These are phyloP conservation scores for Allantophomopsis lycopodina DNA, from an alignment of 2,329 filamentous ascomycete species.

Conservation along the genomic window DNA sequence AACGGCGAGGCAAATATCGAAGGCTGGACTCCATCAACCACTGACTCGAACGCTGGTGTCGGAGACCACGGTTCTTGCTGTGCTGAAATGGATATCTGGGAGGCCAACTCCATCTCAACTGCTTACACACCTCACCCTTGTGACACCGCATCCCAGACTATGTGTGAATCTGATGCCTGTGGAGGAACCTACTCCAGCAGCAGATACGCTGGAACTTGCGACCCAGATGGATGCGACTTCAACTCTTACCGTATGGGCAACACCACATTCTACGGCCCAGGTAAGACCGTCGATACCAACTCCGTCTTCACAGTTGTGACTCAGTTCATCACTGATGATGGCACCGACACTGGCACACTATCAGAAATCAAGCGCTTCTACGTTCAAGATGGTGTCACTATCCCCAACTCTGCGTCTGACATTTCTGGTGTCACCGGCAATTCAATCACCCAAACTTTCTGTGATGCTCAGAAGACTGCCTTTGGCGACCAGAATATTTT, in stretches of 20 bases:
- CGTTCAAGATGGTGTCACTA: conserved; percentile 37
- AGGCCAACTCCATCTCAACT: conserved; percentile 43
- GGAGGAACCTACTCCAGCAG: conserved; percentile 22
- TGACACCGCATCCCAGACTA: conserved; percentile 25
- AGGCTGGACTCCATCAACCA: conserved; percentile 31
- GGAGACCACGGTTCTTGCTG: conserved; percentile 48
- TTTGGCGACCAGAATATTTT: conserved; percentile 42
- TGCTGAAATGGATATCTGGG: conserved; percentile 55
- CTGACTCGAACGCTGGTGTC: conserved; percentile 35
- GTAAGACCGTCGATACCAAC: conserved; percentile 36
- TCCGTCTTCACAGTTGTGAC: conserved; percentile 42
- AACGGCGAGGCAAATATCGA: conserved; percentile 40
- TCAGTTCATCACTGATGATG: conserved; percentile 38
- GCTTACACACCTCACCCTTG: conserved; percentile 46
- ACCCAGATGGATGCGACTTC: conserved; percentile 49
- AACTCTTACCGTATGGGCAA: conserved; percentile 45
- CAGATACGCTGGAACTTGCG: conserved; percentile 40
- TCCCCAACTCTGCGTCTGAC: conserved; percentile 32
- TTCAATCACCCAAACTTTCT: conserved; percentile 42
- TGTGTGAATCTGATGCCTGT: conserved; percentile 26
- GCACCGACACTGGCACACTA: conserved; percentile 33
- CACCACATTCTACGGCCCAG: conserved; percentile 39
- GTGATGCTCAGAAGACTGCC: conserved; percentile 36
- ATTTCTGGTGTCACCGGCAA: conserved; percentile 31
- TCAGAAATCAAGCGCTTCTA: conserved; percentile 41